Evolutionary conservation across 2,329 filamentous ascomycete species (phyloP), one percentile per base, ranked within the genome.

Genomic region (Pyricularia sp.): DNA sequence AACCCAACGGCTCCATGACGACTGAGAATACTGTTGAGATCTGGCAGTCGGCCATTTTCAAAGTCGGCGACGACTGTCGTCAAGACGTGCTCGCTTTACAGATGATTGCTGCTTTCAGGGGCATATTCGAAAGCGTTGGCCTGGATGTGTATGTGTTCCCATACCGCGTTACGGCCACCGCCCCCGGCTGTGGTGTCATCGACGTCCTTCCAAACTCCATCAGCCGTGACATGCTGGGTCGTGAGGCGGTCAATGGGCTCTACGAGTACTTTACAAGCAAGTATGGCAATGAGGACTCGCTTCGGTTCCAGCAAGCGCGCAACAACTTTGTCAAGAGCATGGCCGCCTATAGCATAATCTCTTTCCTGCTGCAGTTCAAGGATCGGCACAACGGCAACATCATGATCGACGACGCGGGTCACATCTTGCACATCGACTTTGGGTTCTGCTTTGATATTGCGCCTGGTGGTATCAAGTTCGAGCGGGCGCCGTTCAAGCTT

Each of bases 1-100:
- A 78, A 65, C 67, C 69, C 55, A 75, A 72, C 6, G 71, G 72
- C 49, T 28, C 65, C 26, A 63, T 30, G 55, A 72, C 72, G 8
- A 71, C 71, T 31, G 77, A 78, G 64, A 85, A 83, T 70, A 90
- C 86, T 0, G 86, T 96, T 69, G 96, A 99, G 75, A 89, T 93
- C n/a, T 97, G 94, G 96, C 94, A 99, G 75, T 96, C 92, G 1
- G 94, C 93, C 65, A 99, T 99, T 72, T 99, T 99, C 86, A 99
- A 99, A 75, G 96, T 99, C 62, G 94, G 94, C 67, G 94, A 99
- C 74, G 94, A 99, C 75, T 97, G 94, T 74, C 89, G 94, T 63
- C 94, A 99, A 77, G 96, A 99, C 71, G 90, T 99, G 64, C 82
- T 99, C 66, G 94, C 94, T 1, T 80, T 99, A 67, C 94, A 99